Conservation (phyloP, 75 land plant species). For the Larix kaempferi region DNA sequence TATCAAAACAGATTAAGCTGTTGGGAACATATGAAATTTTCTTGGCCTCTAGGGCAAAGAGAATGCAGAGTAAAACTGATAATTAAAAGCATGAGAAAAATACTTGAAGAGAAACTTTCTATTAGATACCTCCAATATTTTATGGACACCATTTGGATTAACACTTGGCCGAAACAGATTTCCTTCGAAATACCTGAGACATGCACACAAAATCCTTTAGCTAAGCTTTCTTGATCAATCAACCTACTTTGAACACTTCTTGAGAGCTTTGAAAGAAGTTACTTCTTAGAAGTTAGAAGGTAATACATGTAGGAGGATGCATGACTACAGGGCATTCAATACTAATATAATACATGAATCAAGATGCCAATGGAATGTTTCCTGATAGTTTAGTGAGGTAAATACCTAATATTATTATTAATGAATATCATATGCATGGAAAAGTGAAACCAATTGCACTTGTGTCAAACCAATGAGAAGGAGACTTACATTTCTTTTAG, state of each 20-base stretch:
- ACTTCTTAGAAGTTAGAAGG: not conserved
- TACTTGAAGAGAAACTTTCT: too few species aligned
- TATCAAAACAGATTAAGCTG: too few species aligned
- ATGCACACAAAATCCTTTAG: not conserved
- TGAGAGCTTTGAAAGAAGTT: not conserved
- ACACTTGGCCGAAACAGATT: slow-evolving; percentile 64
- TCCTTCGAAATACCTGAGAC: slow-evolving; percentile 68
- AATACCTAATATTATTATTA: not conserved
- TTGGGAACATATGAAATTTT: too few species aligned
- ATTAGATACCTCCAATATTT: slow-evolving; percentile 69
- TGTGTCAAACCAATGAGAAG: not conserved
- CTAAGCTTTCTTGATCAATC: not conserved
- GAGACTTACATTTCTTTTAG: slow-evolving; percentile 80
- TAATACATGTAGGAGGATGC: not conserved
- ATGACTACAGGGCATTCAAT: too few species aligned
- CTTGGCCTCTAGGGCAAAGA: too few species aligned
- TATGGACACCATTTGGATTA: slow-evolving; percentile 56
- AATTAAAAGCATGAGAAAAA: too few species aligned
- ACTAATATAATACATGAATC: too few species aligned
- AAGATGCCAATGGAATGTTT: not conserved
- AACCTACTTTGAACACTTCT: not conserved
- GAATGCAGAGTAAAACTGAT: too few species aligned
- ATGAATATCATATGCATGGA: too few species aligned
- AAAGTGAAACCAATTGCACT: not conserved
- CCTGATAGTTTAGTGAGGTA: not conserved